These are phyloP conservation scores for Microascus cirrosus DNA, from an alignment of 2,329 filamentous ascomycete genomes.

Conservation along the genomic window DNA sequence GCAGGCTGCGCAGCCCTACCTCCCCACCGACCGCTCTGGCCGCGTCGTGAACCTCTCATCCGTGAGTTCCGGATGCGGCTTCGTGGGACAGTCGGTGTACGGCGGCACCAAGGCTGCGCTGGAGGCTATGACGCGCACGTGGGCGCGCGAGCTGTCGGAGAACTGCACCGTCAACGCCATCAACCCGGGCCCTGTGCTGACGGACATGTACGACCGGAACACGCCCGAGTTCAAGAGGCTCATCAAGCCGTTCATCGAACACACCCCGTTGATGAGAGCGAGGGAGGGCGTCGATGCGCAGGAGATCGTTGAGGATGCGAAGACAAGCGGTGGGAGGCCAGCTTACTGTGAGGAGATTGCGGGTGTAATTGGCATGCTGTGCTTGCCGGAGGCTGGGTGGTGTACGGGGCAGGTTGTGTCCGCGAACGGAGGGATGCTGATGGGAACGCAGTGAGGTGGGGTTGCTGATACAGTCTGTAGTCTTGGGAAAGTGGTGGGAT, in stretches of 20 bases:
- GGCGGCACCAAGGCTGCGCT: conserved; percentile 46
- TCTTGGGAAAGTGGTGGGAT: background rate
- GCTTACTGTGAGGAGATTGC: conserved; percentile 12
- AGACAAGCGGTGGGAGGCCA: conserved; percentile 10
- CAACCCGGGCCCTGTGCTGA: conserved; percentile 45
- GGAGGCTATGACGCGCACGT: conserved; percentile 48
- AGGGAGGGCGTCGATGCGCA: conserved; percentile 19
- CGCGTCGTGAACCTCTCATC: conserved; percentile 45
- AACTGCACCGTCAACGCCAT: conserved; percentile 44
- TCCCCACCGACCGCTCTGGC: conserved; percentile 55
- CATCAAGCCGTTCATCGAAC: conserved; percentile 30
- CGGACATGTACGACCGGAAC: conserved; percentile 37
- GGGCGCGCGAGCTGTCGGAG: conserved; percentile 44
- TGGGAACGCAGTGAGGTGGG: conserved; percentile 15
- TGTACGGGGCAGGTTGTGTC: conserved; percentile 70
- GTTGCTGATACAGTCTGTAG: background rate
- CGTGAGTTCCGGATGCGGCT: conserved; percentile 40
- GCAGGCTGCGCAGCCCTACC: conserved; percentile 58
- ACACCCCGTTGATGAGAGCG: conserved; percentile 51
- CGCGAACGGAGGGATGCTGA: conserved; percentile 64
- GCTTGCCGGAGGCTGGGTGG: conserved; percentile 60
- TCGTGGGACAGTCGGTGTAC: conserved; percentile 44
- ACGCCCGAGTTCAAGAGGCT: conserved; percentile 27
- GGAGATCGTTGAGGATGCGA: conserved; percentile 8
- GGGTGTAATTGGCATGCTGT: conserved; percentile 9